Conservation (phyloP, 2,329 filamentous ascomycete genomes). For the Aspergillus tanneri region DNA sequence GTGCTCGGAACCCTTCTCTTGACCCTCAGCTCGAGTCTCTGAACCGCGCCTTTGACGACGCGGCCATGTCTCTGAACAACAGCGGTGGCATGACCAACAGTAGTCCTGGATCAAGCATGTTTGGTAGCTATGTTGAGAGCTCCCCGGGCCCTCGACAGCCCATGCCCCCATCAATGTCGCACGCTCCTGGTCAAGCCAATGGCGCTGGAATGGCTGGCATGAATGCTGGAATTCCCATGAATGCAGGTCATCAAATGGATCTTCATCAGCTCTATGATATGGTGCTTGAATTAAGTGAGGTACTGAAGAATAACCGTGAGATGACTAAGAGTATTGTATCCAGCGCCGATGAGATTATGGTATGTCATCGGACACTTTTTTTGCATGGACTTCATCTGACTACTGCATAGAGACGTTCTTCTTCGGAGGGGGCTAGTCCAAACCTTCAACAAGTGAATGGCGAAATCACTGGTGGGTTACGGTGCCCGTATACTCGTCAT, state of each 20-base stretch:
- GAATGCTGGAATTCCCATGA: slow-evolving; percentile 42
- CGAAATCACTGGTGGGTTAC: slow-evolving; percentile 41
- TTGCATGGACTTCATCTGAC: slow-evolving; percentile 13
- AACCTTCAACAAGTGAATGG: slow-evolving; percentile 46
- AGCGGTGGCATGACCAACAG: slow-evolving; percentile 29
- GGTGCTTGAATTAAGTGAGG: slow-evolving; percentile 50
- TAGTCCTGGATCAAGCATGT: slow-evolving; percentile 31
- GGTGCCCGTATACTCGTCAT: background rate
- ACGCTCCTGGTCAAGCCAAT: slow-evolving; percentile 34
- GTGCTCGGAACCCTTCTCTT: slow-evolving; percentile 21
- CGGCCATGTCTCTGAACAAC: slow-evolving; percentile 39
- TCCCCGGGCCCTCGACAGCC: slow-evolving; percentile 32
- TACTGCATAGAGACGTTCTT: slow-evolving; percentile 41
- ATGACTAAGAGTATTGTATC: slow-evolving; percentile 50
- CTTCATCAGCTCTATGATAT: slow-evolving; percentile 52
- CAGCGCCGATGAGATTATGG: slow-evolving; percentile 51
- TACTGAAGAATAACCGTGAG: slow-evolving; percentile 51
- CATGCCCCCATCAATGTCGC: slow-evolving; percentile 35
- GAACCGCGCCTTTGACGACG: slow-evolving; percentile 36
- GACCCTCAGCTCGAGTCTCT: slow-evolving; percentile 36
- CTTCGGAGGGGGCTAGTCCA: slow-evolving; percentile 40
- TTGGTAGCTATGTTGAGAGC: slow-evolving; percentile 35
- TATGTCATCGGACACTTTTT: slow-evolving; percentile 24
- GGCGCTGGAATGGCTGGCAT: slow-evolving; percentile 40
- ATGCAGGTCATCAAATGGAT: slow-evolving; percentile 54